Conservation (phyloP, 148 eudicot genomes). For the Vaccinium darrowii region DNA sequence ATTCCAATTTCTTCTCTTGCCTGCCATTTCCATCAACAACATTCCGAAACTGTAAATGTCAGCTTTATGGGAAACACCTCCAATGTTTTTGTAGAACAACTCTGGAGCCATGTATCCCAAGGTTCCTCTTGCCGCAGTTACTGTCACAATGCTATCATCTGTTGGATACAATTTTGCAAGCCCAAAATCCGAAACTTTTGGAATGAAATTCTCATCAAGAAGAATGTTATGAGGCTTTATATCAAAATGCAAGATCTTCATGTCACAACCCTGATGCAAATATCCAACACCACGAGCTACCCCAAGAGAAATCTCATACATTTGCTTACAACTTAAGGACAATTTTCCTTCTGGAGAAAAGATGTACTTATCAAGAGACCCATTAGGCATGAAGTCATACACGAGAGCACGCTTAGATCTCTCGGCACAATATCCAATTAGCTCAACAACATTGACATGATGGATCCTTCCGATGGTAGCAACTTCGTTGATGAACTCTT, state of each 20-base stretch:
- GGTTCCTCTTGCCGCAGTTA: conserved; percentile 18
- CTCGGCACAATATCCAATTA: conserved; percentile 21
- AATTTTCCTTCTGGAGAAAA: not conserved
- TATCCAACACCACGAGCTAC: conserved; percentile 23
- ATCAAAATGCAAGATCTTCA: conserved; percentile 25
- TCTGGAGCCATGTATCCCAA: conserved; percentile 15
- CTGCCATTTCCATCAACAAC: conserved; percentile 13
- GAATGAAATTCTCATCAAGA: conserved; percentile 22
- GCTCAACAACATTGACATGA: conserved; percentile 23
- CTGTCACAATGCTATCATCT: conserved; percentile 12
- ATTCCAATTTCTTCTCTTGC: not conserved
- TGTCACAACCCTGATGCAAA: conserved; percentile 25
- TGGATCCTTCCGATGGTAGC: conserved; percentile 27
- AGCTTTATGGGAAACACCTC: conserved; percentile 12
- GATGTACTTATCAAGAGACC: conserved; percentile 26
- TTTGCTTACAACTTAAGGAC: conserved; percentile 14
- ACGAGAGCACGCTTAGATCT: conserved; percentile 19
- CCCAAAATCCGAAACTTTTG: conserved; percentile 28
- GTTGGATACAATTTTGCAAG: conserved; percentile 17
- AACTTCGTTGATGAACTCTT: conserved; percentile 26
- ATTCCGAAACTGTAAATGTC: conserved; percentile 14
- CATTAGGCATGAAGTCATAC: conserved; percentile 32
- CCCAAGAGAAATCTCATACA: conserved; percentile 20
- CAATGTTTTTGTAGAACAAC: conserved; percentile 12
- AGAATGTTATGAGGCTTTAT: conserved; percentile 30